phyloP scores from a whole-genome alignment of 352 stramenopile species.

The Phytophthora cactorum region DNA sequence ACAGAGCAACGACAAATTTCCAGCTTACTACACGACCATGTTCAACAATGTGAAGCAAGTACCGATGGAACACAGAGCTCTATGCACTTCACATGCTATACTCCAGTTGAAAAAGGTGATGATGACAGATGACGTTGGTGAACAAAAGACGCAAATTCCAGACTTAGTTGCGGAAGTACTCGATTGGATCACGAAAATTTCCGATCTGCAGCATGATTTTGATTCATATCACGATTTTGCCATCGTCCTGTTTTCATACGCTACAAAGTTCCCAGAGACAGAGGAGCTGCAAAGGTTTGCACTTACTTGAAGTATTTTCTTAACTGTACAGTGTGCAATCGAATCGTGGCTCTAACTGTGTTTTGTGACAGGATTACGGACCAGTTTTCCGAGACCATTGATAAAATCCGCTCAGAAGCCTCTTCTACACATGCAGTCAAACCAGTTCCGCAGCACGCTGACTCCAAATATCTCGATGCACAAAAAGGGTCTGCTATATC shows the following conservation, averaged over 20 bases:
- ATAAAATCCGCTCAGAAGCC: neutral
- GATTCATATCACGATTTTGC: slow-evolving; percentile 9
- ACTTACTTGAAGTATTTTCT: neutral
- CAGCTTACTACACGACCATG: neutral
- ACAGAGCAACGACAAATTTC: neutral
- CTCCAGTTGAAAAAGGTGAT: slow-evolving; percentile 7
- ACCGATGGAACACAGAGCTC: neutral
- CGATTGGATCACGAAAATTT: slow-evolving; percentile 1
- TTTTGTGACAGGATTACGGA: neutral
- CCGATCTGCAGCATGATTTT: slow-evolving; percentile 1
- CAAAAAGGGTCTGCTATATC: too few species aligned
- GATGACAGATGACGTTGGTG: neutral
- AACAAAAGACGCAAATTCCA: neutral
- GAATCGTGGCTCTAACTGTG: neutral
- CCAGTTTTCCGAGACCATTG: neutral
- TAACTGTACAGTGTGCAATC: too few species aligned
- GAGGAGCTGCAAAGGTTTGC: neutral
- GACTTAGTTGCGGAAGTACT: slow-evolving; percentile 1
- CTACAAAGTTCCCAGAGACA: neutral
- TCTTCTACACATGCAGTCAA: too few species aligned
- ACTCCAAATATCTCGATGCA: too few species aligned
- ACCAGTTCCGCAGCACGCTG: too few species aligned
- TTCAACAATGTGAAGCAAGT: neutral
- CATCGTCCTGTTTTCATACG: neutral
- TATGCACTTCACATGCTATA: neutral